Conservation (phyloP, 768 basidiomycete species). For the Leccinum disarticulatum region DNA sequence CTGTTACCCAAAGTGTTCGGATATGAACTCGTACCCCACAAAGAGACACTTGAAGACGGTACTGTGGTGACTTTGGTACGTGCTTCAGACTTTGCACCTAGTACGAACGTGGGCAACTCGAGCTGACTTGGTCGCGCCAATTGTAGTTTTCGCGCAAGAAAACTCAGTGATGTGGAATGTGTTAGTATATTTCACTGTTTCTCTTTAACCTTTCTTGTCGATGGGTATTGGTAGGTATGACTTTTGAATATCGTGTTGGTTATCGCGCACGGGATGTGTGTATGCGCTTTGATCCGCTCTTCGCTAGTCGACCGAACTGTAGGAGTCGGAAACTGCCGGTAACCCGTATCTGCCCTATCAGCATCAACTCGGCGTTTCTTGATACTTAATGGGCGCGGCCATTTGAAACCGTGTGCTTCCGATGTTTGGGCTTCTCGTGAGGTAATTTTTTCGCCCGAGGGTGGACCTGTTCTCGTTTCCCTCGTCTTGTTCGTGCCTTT, state of each 20-base stretch:
- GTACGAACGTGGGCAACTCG: background rate
- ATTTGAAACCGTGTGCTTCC: background rate
- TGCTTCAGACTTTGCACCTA: constrained; percentile 2
- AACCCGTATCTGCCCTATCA: background rate
- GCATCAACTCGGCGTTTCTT: background rate
- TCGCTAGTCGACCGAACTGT: background rate
- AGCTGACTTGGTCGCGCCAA: background rate
- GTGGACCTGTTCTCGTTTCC: background rate
- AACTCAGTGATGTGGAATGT: background rate
- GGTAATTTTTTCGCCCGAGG: background rate
- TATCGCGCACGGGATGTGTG: background rate
- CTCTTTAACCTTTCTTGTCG: background rate
- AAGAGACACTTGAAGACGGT: constrained; percentile 49
- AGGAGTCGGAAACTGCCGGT: background rate
- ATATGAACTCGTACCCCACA: constrained; percentile 46
- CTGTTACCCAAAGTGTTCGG: constrained; percentile 49
- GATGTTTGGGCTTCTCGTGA: background rate
- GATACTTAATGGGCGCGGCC: background rate
- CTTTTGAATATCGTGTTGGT: background rate
- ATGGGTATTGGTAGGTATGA: background rate
- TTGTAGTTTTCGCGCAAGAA: background rate
- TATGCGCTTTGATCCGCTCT: background rate
- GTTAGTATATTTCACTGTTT: background rate
- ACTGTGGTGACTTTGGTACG: constrained; percentile 54
- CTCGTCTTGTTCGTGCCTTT: constrained; percentile 7